These are phyloP conservation scores for Leccinum subgranulosum DNA, from an alignment of 768 basidiomycete species.

Conservation along the genomic window DNA sequence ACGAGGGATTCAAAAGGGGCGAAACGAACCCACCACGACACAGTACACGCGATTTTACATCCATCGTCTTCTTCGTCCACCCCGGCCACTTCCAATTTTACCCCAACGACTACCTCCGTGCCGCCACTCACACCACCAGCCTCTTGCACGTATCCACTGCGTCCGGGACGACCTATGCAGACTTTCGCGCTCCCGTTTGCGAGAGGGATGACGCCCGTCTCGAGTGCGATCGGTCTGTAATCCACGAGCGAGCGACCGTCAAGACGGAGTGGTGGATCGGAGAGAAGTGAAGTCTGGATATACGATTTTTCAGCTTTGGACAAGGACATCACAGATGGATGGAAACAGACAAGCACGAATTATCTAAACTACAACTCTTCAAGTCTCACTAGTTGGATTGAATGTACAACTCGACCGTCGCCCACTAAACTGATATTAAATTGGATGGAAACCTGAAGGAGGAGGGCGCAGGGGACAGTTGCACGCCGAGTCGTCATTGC, in stretches of 20 bases:
- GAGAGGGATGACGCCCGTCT: constrained; percentile 75
- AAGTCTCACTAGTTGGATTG: no score
- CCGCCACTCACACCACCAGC: constrained; percentile 73
- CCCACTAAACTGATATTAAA: no score
- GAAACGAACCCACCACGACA: constrained; percentile 67
- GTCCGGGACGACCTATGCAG: constrained; percentile 63
- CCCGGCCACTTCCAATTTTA: constrained; percentile 74
- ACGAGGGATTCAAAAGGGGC: constrained; percentile 2
- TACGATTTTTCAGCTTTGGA: constrained; percentile 83
- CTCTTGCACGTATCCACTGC: constrained; percentile 70
- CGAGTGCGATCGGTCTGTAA: constrained; percentile 66
- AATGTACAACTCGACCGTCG: no score
- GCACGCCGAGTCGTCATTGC: not conserved
- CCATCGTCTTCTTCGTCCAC: constrained; percentile 47
- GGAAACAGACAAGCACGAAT: not conserved
- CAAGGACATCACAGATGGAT: constrained; percentile 18
- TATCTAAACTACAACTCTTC: no score
- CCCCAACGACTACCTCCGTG: constrained; percentile 76
- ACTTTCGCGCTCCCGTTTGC: constrained; percentile 84
- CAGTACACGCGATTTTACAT: constrained; percentile 63
- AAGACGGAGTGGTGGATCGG: constrained; percentile 59
- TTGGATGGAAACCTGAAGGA: no score
- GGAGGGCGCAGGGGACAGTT: not conserved
- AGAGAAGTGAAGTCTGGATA: constrained; percentile 61
- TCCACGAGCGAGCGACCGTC: constrained; percentile 72